phyloP scores from a whole-genome alignment of 2,329 filamentous ascomycete species.

The Allantophomopsis lycopodina region DNA sequence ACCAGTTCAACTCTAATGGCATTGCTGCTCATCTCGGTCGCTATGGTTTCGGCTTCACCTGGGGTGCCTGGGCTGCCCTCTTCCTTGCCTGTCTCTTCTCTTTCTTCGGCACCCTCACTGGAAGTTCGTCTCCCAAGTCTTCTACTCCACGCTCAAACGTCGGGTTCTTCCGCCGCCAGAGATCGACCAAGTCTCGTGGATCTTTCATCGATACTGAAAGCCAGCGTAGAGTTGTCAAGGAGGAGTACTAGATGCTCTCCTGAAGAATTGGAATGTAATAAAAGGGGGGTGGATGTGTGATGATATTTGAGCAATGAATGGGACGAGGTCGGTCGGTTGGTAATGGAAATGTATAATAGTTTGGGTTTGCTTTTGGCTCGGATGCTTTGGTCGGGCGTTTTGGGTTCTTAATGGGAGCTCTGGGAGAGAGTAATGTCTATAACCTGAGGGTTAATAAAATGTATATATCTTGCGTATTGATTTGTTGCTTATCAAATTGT shows the following conservation, averaged over 20 bases:
- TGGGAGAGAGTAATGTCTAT: no score
- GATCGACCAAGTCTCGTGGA: slow-evolving; percentile 32
- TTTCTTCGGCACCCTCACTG: slow-evolving; percentile 37
- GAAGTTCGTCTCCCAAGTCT: slow-evolving; percentile 23
- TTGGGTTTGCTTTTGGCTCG: no score
- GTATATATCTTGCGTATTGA: no score
- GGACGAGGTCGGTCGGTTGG: no score
- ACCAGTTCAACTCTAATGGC: slow-evolving; percentile 43
- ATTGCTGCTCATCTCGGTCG: slow-evolving; percentile 46
- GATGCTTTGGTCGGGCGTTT: no score
- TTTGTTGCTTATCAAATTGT: no score
- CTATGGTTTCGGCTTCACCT: slow-evolving; percentile 66
- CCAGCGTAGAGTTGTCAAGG: slow-evolving; percentile 54
- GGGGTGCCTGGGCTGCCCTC: slow-evolving; percentile 55
- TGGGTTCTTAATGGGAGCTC: no score
- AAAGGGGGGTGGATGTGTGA: no score
- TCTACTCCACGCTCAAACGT: slow-evolving; percentile 17
- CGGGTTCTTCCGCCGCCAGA: slow-evolving; percentile 32
- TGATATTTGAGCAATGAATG: no score
- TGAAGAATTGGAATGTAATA: no score
- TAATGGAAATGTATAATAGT: no score
- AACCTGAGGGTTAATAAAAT: no score
- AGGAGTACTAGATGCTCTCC: slow-evolving; percentile 35
- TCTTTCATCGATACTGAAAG: slow-evolving; percentile 34
- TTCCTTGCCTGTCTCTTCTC: slow-evolving; percentile 55